Evolutionary conservation across 164 flowering plant species (phyloP).

Genomic region (Litsea cubeba): DNA sequence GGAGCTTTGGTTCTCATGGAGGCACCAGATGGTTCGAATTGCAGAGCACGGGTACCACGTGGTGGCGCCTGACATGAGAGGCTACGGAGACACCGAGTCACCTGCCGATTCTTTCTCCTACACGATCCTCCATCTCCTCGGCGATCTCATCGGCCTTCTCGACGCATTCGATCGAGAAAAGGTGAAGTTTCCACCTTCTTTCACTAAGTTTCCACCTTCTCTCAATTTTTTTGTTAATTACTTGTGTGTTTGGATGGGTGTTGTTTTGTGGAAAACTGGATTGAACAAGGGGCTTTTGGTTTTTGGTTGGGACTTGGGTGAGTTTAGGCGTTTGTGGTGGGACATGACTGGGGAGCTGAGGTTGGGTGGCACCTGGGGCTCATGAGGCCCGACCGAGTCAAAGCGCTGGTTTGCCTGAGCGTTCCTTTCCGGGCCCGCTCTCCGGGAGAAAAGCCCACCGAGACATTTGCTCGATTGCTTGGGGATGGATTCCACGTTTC

Average conservation of each 20-base stretch:
- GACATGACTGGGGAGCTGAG: constrained; percentile 51
- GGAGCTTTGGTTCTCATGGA: constrained; percentile 39
- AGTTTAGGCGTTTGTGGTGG: constrained; percentile 48
- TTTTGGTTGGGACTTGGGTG: too few species aligned
- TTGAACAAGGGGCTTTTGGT: too few species aligned
- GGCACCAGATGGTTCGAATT: constrained; percentile 33
- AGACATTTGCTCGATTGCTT: constrained; percentile 11
- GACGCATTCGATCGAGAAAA: constrained; percentile 38
- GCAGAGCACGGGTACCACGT: constrained; percentile 37
- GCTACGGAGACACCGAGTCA: constrained; percentile 50
- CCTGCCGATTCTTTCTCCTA: constrained; percentile 29
- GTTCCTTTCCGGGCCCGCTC: constrained; percentile 29
- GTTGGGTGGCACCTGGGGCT: constrained; percentile 44
- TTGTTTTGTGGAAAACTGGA: too few species aligned
- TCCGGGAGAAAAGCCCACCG: constrained; percentile 15
- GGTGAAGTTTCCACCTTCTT: constrained; percentile 11
- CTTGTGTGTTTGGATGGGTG: too few species aligned
- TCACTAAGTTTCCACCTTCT: constrained; percentile 5
- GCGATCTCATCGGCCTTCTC: constrained; percentile 60
- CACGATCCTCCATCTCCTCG: constrained; percentile 51
- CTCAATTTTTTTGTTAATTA: too few species aligned
- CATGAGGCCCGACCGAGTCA: constrained; percentile 48
- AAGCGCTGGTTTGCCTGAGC: constrained; percentile 31
- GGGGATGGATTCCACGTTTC: constrained; percentile 40
- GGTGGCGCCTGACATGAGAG: constrained; percentile 47